Percentiles rank a stretch among this genome's conserved stretches.
phyloP scores from a whole-genome alignment of 75 land plant genomes.

The Gnetum montanum region DNA sequence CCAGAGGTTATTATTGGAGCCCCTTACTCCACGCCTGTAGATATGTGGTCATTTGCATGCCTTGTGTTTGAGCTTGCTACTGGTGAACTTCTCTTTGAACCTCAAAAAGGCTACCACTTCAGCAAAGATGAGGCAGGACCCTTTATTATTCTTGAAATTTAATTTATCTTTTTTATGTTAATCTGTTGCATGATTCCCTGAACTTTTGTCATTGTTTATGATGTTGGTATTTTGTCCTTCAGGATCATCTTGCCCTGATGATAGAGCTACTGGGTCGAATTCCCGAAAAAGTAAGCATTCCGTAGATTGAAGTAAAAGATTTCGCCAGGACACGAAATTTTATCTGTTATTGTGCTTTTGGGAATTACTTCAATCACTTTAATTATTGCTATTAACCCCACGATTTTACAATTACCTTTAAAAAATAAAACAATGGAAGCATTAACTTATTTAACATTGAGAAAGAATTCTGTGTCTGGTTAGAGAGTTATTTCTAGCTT shows the following conservation, averaged over 20 bases:
- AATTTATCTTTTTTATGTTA: slow-evolving; percentile 1
- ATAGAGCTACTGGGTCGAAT: slow-evolving; percentile 83
- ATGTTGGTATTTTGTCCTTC: slow-evolving; percentile 7
- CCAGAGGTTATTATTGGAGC: slow-evolving; percentile 74
- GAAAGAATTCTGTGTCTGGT: too few relatives aligned
- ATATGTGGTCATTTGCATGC: slow-evolving; percentile 96
- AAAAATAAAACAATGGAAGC: too few relatives aligned
- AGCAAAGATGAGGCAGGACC: slow-evolving; percentile 69
- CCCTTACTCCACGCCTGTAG: slow-evolving; percentile 61
- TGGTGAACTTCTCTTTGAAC: slow-evolving; percentile 83
- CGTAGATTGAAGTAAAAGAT: too few relatives aligned
- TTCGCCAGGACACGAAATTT: too few relatives aligned
- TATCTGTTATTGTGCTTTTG: too few relatives aligned
- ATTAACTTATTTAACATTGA: too few relatives aligned
- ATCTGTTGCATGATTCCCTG: too few relatives aligned
- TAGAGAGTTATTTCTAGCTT: too few relatives aligned
- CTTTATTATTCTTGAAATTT: too few relatives aligned
- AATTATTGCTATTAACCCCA: too few relatives aligned
- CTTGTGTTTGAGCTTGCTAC: slow-evolving; percentile 85
- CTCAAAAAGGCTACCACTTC: slow-evolving; percentile 48
- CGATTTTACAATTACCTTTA: too few relatives aligned
- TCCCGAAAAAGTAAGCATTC: slow-evolving; percentile 55
- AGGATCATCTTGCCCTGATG: slow-evolving; percentile 93
- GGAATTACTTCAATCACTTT: too few relatives aligned
- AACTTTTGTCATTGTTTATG: not conserved